Base-by-base conservation (phyloP, 2,329 filamentous ascomycete genomes). In the Metarhizium robertsii region DNA sequence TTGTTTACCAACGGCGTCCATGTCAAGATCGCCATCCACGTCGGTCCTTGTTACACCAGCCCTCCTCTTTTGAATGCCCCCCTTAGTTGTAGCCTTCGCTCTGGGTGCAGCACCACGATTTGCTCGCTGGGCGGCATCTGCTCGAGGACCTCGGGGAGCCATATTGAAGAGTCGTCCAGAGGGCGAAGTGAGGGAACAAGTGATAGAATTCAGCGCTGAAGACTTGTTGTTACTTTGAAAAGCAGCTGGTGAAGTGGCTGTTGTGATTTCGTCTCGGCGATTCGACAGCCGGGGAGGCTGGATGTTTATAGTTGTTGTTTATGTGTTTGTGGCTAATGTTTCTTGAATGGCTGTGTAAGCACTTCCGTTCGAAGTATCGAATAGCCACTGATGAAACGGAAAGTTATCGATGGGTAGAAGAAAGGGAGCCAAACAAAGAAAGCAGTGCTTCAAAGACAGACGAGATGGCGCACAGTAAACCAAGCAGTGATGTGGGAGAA, bases 11-110 rank as follows among this genome's bases (percentile, higher is more conserved):
- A 66, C 60, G 50, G 67, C 69, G 59, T 77, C 78, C 81, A 84
- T 84, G 36, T 80, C 74, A n/a, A 84, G 72, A 61, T 84, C 81
- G 36, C 81, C 81, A 70, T 84, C 81, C 53, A 73, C 70, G 61
- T 84, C 81, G 51, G 74, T 65, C 58, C 71, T 75, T 3, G 64
- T 61, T 45, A 66, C 67, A 11, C 64, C 66, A 43, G 74, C 63
- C 52, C 65, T 75, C 50, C 76, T 76, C 65, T 82, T 83, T 20
- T 72, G 69, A 54, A 83, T 76, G 34, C 80, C 80, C 40, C 75
- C 75, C 61, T 76, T 71, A n/a, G 66, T 62, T 55, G 61, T 66
- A 10, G 66, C 56, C 55, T 66, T 71, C 13, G 70, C 56, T 56
- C 65, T 65, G 50, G 61, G 53, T 8, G 65, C 53, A 13, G 63